Base-by-base conservation (phyloP, 2,329 filamentous ascomycete genomes). In the Diplodia corticola region DNA sequence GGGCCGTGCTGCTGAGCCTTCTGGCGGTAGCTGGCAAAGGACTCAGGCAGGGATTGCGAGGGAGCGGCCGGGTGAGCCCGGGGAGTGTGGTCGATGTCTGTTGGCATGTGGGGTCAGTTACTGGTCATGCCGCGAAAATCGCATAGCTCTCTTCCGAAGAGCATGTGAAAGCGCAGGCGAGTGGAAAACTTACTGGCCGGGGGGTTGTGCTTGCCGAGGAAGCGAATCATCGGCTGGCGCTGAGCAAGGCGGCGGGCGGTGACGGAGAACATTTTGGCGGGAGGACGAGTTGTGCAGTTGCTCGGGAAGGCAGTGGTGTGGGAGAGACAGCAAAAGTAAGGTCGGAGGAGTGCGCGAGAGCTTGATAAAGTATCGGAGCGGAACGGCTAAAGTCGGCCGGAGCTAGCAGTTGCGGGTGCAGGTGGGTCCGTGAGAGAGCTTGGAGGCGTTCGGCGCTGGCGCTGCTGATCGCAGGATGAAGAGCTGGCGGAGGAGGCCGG, bases 1-100 rank as follows among this genome's bases (percentile, higher is more conserved):
- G 91, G 91, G 37, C 91, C 91, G 76, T 92, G 90, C 79, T 92
- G 90, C 79, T 91, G 89, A 67, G 89, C 90, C 76, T 89, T 88
- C 79, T 91, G 86, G 75, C 91, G 89, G 84, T 93, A 93, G 73
- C 85, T 84, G 77, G 89, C 90, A 82, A 93, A 93, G 68, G 85
- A 87, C 70, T 84, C 78, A 49, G 90, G 91, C 26, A 93, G 88
- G 37, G 82, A 80, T 73, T 86, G 81, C 40, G 83, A 84, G 51
- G 90, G 89, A 30, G 89, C 88, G 68, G 88, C 89, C 46, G 91
- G 91, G 82, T 93, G 91, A 71, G 87, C 85, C 71, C 88, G 85
- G 69, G 90, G 89, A 53, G 88, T 83, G 83, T 92, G 90, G 83
- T 93, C 90, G 74, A 92, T 74, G 72, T 88, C 90, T 92, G 79